Conservation (phyloP, 2,329 filamentous ascomycete species). For the Ascosphaera acerosa region DNA sequence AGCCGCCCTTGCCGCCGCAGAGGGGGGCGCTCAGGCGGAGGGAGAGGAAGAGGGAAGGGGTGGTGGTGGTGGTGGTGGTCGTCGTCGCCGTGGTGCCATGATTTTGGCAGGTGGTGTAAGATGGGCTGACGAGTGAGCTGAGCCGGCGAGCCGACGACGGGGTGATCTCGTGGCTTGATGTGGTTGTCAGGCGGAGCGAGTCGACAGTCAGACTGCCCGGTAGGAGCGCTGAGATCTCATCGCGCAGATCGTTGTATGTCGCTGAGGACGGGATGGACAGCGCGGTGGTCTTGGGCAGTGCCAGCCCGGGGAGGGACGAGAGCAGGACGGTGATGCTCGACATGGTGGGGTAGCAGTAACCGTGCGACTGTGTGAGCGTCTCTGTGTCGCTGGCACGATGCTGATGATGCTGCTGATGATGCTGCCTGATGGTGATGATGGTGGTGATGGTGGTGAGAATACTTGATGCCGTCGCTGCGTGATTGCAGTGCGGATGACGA, state of each 20-base stretch:
- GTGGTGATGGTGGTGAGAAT: too few relatives aligned
- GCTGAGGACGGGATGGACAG: slow-evolving; percentile 44
- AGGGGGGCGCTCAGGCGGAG: slow-evolving; percentile 57
- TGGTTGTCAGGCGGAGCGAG: slow-evolving; percentile 54
- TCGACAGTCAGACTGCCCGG: slow-evolving; percentile 26
- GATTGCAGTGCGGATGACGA: too few relatives aligned
- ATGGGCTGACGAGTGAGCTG: slow-evolving; percentile 13
- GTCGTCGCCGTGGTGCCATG: slow-evolving; percentile 3
- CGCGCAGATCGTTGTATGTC: slow-evolving; percentile 40
- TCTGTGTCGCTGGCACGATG: too few relatives aligned
- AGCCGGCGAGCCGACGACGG: slow-evolving; percentile 29
- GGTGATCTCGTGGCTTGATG: slow-evolving; percentile 45
- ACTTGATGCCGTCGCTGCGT: too few relatives aligned
- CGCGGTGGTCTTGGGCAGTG: slow-evolving; percentile 56
- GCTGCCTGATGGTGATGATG: too few relatives aligned
- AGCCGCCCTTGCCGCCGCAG: slow-evolving; percentile 88
- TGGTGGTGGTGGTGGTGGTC: slow-evolving; percentile 9
- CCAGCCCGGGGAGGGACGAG: slow-evolving; percentile 59
- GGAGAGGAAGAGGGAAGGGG: slow-evolving; percentile 45
- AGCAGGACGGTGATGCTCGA: slow-evolving; percentile 55
- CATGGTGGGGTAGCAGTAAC: slow-evolving; percentile 35
- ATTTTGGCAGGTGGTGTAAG: slow-evolving; percentile 1
- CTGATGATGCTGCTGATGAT: too few relatives aligned
- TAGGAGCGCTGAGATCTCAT: slow-evolving; percentile 29
- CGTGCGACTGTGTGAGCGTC: too few relatives aligned